Evolutionary conservation across 768 basidiomycete species (phyloP).

Genomic region (Agrocybe praecox): DNA sequence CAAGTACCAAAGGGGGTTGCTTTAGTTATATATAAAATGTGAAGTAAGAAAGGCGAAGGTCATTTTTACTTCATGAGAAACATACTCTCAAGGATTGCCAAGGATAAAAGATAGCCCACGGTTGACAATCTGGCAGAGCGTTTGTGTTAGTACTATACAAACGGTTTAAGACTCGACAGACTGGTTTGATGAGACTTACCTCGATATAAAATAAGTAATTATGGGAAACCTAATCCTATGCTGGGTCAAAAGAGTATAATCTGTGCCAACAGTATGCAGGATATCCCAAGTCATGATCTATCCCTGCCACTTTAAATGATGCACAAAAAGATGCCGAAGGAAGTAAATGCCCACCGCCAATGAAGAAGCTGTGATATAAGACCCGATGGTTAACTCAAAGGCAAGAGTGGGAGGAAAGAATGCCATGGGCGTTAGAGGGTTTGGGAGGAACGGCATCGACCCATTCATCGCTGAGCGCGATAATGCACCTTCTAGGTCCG

Average conservation of each 20-base stretch:
- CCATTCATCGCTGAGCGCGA: no score
- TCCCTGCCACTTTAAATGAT: no score
- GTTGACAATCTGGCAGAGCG: no score
- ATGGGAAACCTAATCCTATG: neutral
- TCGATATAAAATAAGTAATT: slow-evolving; percentile 6
- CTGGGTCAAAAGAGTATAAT: neutral
- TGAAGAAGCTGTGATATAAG: neutral
- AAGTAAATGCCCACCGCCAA: neutral
- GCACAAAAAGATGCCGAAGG: neutral
- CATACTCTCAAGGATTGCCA: no score
- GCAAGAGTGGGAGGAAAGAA: slow-evolving; percentile 6
- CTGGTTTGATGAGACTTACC: neutral
- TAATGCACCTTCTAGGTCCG: no score
- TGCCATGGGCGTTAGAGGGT: slow-evolving; percentile 11
- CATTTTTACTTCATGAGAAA: no score
- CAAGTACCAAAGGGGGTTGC: slow-evolving; percentile 6
- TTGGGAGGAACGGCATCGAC: neutral
- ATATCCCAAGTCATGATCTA: slow-evolving; percentile 8
- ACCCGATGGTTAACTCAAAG: neutral
- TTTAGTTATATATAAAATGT: neutral
- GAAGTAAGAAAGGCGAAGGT: no score
- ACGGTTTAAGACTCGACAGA: neutral
- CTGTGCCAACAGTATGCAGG: slow-evolving; percentile 2
- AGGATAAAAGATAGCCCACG: no score
- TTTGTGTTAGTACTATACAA: no score